These are phyloP conservation scores for Ophioceras dolichostomum DNA, from an alignment of 2,329 filamentous ascomycete species.

Conservation along the genomic window DNA sequence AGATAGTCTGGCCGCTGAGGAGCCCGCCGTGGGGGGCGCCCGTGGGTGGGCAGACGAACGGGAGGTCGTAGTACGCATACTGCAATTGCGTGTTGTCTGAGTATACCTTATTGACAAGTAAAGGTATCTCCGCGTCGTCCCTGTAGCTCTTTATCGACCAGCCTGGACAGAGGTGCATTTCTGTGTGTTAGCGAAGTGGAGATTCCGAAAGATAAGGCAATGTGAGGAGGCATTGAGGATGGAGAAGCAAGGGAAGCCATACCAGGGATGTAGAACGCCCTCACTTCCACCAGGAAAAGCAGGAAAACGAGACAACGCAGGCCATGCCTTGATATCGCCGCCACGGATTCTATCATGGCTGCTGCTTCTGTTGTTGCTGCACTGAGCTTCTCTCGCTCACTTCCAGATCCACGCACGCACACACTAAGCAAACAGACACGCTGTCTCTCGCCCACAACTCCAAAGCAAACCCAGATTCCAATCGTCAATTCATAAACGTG, in stretches of 20 bases:
- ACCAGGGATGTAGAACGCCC: slow-evolving; percentile 84
- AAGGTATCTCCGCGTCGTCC: slow-evolving; percentile 63
- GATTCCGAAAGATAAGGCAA: slow-evolving; percentile 2
- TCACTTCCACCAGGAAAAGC: slow-evolving; percentile 31
- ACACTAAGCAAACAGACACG: not conserved
- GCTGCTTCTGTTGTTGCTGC: not conserved
- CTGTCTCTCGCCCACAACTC: too few relatives aligned
- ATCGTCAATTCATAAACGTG: too few relatives aligned
- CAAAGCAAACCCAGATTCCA: too few relatives aligned
- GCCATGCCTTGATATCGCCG: slow-evolving; percentile 8
- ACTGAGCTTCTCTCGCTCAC: not conserved
- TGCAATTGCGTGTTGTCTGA: slow-evolving; percentile 84
- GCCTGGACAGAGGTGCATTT: slow-evolving; percentile 30
- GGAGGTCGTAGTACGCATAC: slow-evolving; percentile 80
- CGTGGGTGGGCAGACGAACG: slow-evolving; percentile 73
- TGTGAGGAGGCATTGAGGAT: too few relatives aligned
- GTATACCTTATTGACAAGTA: slow-evolving; percentile 88
- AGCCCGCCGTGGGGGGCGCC: slow-evolving; percentile 56
- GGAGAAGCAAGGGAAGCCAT: too few relatives aligned
- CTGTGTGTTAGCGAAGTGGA: not conserved
- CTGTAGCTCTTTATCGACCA: slow-evolving; percentile 75
- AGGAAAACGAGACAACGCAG: slow-evolving; percentile 33
- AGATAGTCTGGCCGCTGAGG: slow-evolving; percentile 64
- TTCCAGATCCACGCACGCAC: not conserved
- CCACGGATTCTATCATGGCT: slow-evolving; percentile 4